phyloP scores from a whole-genome alignment of 345 rosid genomes.

The Salix exigua region DNA sequence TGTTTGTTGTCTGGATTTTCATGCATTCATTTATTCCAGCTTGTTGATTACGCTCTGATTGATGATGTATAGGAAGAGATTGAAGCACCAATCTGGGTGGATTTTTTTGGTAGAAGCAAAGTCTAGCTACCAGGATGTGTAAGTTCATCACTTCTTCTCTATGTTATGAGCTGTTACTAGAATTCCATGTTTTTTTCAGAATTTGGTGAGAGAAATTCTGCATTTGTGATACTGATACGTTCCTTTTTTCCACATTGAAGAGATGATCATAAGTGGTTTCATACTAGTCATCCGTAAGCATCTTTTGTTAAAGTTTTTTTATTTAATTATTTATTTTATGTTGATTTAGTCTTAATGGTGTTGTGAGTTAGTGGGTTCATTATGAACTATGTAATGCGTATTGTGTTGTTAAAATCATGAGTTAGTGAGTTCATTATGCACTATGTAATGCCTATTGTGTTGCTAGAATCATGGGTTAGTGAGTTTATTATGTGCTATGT shows the following conservation, averaged over 20 bases:
- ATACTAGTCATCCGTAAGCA: constrained; percentile 46
- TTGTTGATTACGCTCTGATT: background rate
- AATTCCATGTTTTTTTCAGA: background rate
- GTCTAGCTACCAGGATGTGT: constrained; percentile 20
- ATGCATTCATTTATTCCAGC: background rate
- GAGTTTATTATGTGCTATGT: too few species aligned
- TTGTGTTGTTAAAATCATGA: too few species aligned
- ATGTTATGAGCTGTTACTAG: background rate
- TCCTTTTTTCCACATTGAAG: constrained; percentile 32
- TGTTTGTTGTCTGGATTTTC: background rate
- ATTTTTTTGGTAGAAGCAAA: constrained; percentile 22
- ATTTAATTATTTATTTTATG: too few species aligned
- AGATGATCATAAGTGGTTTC: constrained; percentile 53
- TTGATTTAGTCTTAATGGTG: too few species aligned
- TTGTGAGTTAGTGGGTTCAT: too few species aligned
- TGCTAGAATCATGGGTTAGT: too few species aligned
- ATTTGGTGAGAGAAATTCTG: background rate
- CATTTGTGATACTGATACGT: background rate
- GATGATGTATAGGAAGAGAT: constrained; percentile 26
- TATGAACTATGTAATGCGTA: too few species aligned
- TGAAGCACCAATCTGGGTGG: constrained; percentile 36
- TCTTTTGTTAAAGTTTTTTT: too few species aligned
- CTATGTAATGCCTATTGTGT: too few species aligned
- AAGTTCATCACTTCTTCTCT: constrained; percentile 13
- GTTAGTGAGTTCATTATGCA: too few species aligned